Base-by-base conservation (phyloP, 306 rosid species). In the Pterocarpus santalinus region DNA sequence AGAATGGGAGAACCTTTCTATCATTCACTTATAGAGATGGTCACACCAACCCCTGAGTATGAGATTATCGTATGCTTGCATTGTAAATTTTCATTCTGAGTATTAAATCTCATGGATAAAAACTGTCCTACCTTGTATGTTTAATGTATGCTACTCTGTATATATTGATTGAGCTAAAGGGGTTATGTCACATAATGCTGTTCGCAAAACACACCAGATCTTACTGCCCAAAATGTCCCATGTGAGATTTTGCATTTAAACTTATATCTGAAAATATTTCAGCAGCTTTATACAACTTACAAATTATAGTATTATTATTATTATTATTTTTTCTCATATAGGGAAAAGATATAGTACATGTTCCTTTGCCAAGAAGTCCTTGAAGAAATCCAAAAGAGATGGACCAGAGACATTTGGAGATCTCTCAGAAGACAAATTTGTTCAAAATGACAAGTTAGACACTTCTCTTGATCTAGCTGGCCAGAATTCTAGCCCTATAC, bases 361-460 rank as follows among this genome's bases (percentile, higher is more conserved):
- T 78, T 88, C 85, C 73, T 87, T 72, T 76, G 96, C 92, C 16
- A 90, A 82, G 79, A 95, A 86, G 57, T 78, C 90, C 2, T 86
- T 77, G 75, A 87, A 86, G 90, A 93, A 89, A 77, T 70, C 81
- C 82, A 87, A 67, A 80, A 82, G 83, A 83, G 79, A 85, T 16
- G 79, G 22, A 63, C 78, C 65, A 15, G 91, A 72, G 39, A 71
- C 83, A 65, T 78, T 81, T 60, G 86, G 43, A 72, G 81, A 83
- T 87, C 63, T 86, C 33, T 65, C 85, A 39, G 84, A 81, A 6
- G 89, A 82, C 47, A 88, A 82, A 44, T 30, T 65, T 87, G 84
- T 76, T 86, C 83, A 79, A 83, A 85, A 79, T 69, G 91, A 81
- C 34, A 58, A 82, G 2, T 67, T 81, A 73, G 79, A 77, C 71